A percentile compares a stretch with the other conserved stretches of the same genome.
Evolutionary conservation across 495 filamentous ascomycete species (phyloP).

Genomic region (Neurospora sp.): DNA sequence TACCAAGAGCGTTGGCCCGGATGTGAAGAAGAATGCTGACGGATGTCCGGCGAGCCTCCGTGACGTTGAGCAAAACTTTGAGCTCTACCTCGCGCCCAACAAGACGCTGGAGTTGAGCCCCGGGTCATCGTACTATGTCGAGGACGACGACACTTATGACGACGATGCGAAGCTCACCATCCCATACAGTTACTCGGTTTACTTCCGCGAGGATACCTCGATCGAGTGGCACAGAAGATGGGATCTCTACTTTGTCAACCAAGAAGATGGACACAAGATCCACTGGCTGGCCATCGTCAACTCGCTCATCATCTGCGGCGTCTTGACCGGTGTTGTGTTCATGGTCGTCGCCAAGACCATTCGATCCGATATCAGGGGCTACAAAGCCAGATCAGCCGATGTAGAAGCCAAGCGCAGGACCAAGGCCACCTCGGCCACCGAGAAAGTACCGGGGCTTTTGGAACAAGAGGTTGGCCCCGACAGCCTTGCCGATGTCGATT

Average conservation of each 20-base stretch:
- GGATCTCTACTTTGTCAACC: conserved; percentile 90
- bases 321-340: conserved; percentile 73
- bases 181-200: conserved; percentile 87
- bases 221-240: conserved; percentile 83
- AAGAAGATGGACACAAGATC: conserved; percentile 72
- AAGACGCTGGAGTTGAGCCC: conserved; percentile 41
- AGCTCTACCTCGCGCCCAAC: conserved; percentile 57
- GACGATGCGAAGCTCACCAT: conserved; percentile 65
- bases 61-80: conserved; percentile 50
- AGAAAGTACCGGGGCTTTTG: conserved; percentile 38
- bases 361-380: conserved; percentile 66
- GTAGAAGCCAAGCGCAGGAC: conserved; percentile 22
- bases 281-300: conserved; percentile 93
- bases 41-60: conserved; percentile 62
- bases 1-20: conserved; percentile 67
- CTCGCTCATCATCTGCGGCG: conserved; percentile 74
- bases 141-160: conserved; percentile 41
- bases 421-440: conserved; percentile 31
- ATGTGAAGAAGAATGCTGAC: conserved; percentile 41
- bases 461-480: conserved; percentile 51
- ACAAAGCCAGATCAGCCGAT: conserved; percentile 32
- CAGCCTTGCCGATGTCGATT: conserved; percentile 48
- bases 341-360: conserved; percentile 81
- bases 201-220: conserved; percentile 74
- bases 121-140: conserved; percentile 46